Conservation (phyloP, 345 rosid genomes). For the Aquilaria yunnanensis region DNA sequence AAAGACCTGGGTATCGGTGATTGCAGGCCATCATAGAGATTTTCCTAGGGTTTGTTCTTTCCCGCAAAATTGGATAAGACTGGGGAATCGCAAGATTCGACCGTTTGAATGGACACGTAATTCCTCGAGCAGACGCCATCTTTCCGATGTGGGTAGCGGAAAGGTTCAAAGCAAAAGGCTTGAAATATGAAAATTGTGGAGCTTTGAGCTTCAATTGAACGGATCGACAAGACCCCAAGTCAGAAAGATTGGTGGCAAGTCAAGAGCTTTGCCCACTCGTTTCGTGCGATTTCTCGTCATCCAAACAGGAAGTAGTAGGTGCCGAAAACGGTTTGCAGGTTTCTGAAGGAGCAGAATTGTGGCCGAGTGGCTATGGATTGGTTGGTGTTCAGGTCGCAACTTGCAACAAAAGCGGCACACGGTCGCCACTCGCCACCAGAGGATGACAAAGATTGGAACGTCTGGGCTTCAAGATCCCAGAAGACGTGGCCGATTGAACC, state of each 20-base stretch:
- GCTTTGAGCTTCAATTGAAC: neutral
- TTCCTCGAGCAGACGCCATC: constrained; percentile 36
- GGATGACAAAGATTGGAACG: neutral
- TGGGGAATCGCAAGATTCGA: constrained; percentile 14
- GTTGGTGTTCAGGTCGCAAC: constrained; percentile 3
- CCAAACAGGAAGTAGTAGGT: constrained; percentile 10
- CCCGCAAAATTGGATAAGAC: neutral
- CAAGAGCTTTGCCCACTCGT: neutral
- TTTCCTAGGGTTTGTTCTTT: constrained; percentile 16
- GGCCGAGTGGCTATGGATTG: neutral
- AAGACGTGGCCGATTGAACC: constrained; percentile 16
- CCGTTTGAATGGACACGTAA: constrained; percentile 23
- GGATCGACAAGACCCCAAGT: constrained; percentile 1
- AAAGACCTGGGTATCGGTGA: constrained; percentile 27
- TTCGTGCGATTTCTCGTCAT: constrained; percentile 8
- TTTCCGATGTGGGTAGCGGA: constrained; percentile 3
- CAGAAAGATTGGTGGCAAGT: constrained; percentile 2
- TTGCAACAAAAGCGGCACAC: neutral
- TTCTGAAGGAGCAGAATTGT: neutral
- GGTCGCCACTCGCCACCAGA: constrained; percentile 1
- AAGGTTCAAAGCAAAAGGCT: neutral
- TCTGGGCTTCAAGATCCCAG: neutral
- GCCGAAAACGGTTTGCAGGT: neutral
- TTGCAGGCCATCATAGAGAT: constrained; percentile 22
- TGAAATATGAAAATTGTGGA: neutral